A percentile compares a stretch with the other conserved stretches of the same genome.
Evolutionary conservation across 23 red algal genomes (phyloP).

Genomic region (Porphyridium purpureum): DNA sequence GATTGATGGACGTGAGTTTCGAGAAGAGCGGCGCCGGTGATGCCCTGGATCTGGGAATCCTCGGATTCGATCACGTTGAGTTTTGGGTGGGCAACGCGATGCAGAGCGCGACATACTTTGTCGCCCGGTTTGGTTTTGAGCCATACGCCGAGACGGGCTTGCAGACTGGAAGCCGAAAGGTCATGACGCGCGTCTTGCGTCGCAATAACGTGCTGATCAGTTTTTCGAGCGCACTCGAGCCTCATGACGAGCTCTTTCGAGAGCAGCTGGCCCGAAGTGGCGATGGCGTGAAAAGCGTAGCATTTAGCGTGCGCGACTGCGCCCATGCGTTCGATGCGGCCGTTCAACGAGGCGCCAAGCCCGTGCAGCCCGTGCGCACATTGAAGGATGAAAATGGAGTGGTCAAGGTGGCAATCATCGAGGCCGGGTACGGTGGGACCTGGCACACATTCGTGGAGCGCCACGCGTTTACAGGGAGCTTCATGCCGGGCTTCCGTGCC

Average conservation of each 20-base stretch:
- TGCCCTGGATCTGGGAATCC: slow-evolving; percentile 10
- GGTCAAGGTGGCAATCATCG: slow-evolving; percentile 55
- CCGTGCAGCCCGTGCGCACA: slow-evolving; percentile 8
- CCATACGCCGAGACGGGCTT: slow-evolving; percentile 63
- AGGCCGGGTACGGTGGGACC: slow-evolving; percentile 53
- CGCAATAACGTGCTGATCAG: slow-evolving; percentile 57
- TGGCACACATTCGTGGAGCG: slow-evolving; percentile 90
- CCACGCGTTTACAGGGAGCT: slow-evolving; percentile 32
- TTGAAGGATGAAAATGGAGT: slow-evolving; percentile 19
- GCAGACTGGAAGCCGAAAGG: slow-evolving; percentile 65
- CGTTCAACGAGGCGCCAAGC: slow-evolving; percentile 26
- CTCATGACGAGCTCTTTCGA: slow-evolving; percentile 16
- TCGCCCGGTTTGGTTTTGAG: slow-evolving; percentile 75
- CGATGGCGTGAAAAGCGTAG: slow-evolving; percentile 83
- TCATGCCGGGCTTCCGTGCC: slow-evolving; percentile 59
- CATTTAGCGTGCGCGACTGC: slow-evolving; percentile 62
- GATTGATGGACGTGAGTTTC: too few relatives aligned
- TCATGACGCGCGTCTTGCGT: slow-evolving; percentile 57
- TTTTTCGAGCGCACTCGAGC: slow-evolving; percentile 54
- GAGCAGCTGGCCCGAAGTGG: slow-evolving; percentile 42
- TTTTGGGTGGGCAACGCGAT: slow-evolving; percentile 85
- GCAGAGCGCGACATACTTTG: slow-evolving; percentile 85
- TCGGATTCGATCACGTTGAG: slow-evolving; percentile 76
- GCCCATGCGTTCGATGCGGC: slow-evolving; percentile 35
- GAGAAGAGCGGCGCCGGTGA: too few relatives aligned